Conservation (phyloP, 306 rosid genomes). For the Acmispon strigosus region DNA sequence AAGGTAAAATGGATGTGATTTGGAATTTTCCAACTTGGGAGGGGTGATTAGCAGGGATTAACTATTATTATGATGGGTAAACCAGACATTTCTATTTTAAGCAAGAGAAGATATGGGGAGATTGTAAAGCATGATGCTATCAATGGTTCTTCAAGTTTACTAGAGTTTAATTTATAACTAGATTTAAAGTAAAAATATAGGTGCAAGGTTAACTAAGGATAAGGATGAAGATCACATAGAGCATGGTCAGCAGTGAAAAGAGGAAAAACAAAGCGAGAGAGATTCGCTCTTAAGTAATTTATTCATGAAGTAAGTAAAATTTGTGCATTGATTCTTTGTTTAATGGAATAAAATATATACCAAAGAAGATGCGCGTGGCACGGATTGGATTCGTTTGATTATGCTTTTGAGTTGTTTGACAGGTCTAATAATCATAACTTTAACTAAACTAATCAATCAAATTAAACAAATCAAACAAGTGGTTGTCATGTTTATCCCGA, state of each 20-base stretch:
- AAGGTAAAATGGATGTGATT: constrained; percentile 1
- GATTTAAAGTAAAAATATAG: constrained; percentile 19
- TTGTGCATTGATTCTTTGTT: too few relatives aligned
- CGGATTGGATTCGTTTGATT: constrained; percentile 44
- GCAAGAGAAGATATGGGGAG: constrained; percentile 28
- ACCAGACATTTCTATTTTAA: constrained; percentile 15
- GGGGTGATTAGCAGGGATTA: constrained; percentile 8
- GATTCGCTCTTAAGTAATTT: constrained; percentile 30
- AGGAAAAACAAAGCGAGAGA: constrained; percentile 2
- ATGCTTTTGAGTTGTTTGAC: constrained; percentile 57
- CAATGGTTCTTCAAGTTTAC: constrained; percentile 21
- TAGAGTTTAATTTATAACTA: constrained; percentile 11
- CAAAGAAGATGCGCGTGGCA: constrained; percentile 60
- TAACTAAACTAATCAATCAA: constrained; percentile 22
- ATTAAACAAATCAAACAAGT: constrained; percentile 30
- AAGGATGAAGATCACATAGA: constrained; percentile 45
- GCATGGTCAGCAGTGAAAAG: constrained; percentile 5
- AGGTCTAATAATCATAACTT: constrained; percentile 12
- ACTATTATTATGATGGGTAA: background rate
- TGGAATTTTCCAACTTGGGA: constrained; percentile 12
- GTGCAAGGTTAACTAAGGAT: constrained; percentile 41
- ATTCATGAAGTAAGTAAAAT: constrained; percentile 12
- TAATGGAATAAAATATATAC: constrained; percentile 18
- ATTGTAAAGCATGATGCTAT: background rate
- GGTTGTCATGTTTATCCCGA: constrained; percentile 86